Evolutionary conservation across 2,329 filamentous ascomycete species (phyloP).

Genomic region (Colletotrichum liriopes): DNA sequence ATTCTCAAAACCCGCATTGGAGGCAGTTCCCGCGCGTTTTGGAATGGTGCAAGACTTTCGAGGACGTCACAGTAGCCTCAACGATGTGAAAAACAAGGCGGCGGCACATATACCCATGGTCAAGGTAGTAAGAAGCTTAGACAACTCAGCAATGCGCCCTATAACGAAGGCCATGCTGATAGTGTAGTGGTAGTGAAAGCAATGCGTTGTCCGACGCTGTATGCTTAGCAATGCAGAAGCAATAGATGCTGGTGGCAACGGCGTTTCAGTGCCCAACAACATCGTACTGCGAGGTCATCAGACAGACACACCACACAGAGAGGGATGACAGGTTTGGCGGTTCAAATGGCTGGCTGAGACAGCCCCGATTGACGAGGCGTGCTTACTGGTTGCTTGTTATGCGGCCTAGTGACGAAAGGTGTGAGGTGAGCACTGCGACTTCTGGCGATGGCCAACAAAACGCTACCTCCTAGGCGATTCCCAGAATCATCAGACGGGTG

Average conservation of each 20-base stretch:
- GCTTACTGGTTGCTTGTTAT: constrained; percentile 40
- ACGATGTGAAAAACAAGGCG: constrained; percentile 4
- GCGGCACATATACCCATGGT: constrained; percentile 16
- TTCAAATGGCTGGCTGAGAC: constrained; percentile 40
- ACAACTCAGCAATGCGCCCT: constrained; percentile 1
- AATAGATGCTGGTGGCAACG: constrained; percentile 59
- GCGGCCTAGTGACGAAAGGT: constrained; percentile 44
- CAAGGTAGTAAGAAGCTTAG: background rate
- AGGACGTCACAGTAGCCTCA: background rate
- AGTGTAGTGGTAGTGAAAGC: constrained; percentile 17
- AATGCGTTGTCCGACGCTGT: constrained; percentile 64
- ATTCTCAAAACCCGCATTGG: background rate
- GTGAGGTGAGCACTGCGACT: constrained; percentile 5
- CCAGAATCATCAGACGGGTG: background rate
- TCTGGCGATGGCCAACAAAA: constrained; percentile 4
- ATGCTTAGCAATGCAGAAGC: constrained; percentile 41
- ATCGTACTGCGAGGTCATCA: constrained; percentile 54
- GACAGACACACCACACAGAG: constrained; percentile 50
- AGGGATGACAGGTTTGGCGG: constrained; percentile 32
- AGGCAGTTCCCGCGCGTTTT: background rate
- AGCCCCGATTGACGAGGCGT: constrained; percentile 40
- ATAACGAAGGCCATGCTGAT: constrained; percentile 8
- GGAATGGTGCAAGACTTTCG: background rate
- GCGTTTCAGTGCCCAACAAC: constrained; percentile 67
- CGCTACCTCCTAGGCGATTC: background rate